A percentile compares a stretch with the other conserved stretches of the same genome.
phyloP scores from a whole-genome alignment of 129 eudicot genomes.

The Chrysanthemum lavandulifolium region DNA sequence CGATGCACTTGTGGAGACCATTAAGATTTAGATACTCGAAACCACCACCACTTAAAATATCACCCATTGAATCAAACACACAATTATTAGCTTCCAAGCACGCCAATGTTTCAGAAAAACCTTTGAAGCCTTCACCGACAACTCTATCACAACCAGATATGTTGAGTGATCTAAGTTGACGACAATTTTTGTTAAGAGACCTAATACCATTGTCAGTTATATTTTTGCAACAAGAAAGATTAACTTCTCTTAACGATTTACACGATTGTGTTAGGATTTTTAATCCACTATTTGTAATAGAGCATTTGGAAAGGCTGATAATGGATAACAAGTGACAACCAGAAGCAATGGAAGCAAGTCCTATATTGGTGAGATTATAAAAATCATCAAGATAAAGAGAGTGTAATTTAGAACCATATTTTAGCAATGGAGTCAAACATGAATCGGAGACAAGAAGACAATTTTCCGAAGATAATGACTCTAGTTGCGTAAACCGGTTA shows the following conservation, averaged over 20 bases:
- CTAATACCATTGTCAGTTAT: no score
- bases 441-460: slow-evolving; percentile 46
- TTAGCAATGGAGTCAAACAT: slow-evolving; percentile 30
- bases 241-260: no score
- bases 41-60: no score
- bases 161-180: no score
- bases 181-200: no score
- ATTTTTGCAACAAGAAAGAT: no score
- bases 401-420: slow-evolving; percentile 41
- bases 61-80: no score
- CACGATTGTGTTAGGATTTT: slow-evolving; percentile 46
- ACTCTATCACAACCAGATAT: no score
- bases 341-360: no score
- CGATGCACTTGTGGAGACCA: no score
- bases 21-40: no score
- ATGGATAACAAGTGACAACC: slow-evolving; percentile 34
- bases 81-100: no score
- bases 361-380: slow-evolving; percentile 22
- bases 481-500: slow-evolving; percentile 41
- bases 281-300: slow-evolving; percentile 46
- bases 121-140: neutral
- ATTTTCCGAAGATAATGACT: slow-evolving; percentile 47
- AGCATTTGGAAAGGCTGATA: slow-evolving; percentile 54
- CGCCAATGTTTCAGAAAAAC: neutral
- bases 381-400: slow-evolving; percentile 52